Conservation (phyloP, 257 asterid genomes). For the Primulina eburnea region DNA sequence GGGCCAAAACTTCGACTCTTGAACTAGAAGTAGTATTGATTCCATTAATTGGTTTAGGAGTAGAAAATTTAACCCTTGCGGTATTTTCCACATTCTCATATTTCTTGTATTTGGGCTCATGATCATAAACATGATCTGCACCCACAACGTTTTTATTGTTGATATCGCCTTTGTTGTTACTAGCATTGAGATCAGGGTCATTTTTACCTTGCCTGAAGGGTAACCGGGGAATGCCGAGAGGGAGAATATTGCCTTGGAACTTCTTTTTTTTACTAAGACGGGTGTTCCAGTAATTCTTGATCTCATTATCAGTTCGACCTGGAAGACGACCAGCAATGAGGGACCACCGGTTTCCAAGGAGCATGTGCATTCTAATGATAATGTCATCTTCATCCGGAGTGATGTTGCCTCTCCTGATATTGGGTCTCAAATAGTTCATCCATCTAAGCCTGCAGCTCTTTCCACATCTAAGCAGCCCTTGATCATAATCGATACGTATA, state of each 20-base stretch:
- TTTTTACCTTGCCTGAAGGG: neutral
- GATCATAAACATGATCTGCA: neutral
- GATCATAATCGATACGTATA: neutral
- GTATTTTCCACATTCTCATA: neutral
- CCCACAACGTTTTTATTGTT: no score
- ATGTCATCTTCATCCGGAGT: neutral
- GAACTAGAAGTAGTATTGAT: neutral
- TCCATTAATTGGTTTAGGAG: neutral
- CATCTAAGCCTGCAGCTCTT: neutral
- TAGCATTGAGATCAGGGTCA: no score
- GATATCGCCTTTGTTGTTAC: neutral
- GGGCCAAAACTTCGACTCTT: neutral
- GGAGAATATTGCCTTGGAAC: no score
- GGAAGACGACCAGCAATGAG: constrained; percentile 14
- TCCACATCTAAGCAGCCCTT: neutral
- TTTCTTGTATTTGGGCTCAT: neutral
- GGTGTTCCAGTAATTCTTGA: constrained; percentile 8
- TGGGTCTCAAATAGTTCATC: neutral
- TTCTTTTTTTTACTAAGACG: neutral
- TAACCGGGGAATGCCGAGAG: neutral
- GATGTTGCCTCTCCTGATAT: neutral
- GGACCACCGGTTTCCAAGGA: neutral
- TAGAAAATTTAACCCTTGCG: neutral
- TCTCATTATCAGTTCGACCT: constrained; percentile 11
- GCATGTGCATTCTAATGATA: neutral